Evolutionary conservation across 805 yeast genomes (phyloP), one percentile per base, ranked within the genome.

Genomic region (Cyberlindnera veronae): DNA sequence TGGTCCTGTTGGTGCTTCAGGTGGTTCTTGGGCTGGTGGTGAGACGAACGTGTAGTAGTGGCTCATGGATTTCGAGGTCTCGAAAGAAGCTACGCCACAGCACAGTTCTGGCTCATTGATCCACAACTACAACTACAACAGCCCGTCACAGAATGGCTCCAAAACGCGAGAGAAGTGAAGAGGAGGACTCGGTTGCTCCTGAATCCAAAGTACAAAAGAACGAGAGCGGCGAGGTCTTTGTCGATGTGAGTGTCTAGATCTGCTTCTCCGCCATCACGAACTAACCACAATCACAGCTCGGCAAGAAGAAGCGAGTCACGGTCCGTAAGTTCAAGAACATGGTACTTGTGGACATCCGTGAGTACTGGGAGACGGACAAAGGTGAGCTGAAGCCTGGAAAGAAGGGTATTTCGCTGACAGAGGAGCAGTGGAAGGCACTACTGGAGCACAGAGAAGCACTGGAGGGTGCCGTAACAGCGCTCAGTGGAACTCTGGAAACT

Each of bases 271-370:
- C 32, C 3, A 16, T n/a, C 12, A 39, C 49, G 24, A 28, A 36
- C 45, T 24, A 36, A 21, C 18, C 8, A 13, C 5, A 3, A 11
- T 9, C 20, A 38, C 62, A 75, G 66, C 62, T 77, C 36, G 79
- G 81, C 4, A 70, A 69, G 50, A 79, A 71, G 53, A 88, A 87
- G 57, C 75, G 79, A 40, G 83, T 86, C 23, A 76, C 86, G 0
- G 88, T 91, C 14, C 72, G 88, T 42, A 75, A 74, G 49, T 90
- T 78, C 68, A 80, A 84, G 40, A 79, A 80, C 37, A 65, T 67
- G 41, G 75, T 74, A 24, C 64, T 89, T 49, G 77, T 91, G 12
- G 96, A 90, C 54, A 84, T 90, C 38, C 74, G 98, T 43, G 96
- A 90, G 58, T 88, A 69, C 64, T 90, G 87, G 60, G 69, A 69